A percentile compares a stretch with the other conserved stretches of the same genome.
Conservation (phyloP, 352 stramenopile genomes). For the Phytophthora lateralis region DNA sequence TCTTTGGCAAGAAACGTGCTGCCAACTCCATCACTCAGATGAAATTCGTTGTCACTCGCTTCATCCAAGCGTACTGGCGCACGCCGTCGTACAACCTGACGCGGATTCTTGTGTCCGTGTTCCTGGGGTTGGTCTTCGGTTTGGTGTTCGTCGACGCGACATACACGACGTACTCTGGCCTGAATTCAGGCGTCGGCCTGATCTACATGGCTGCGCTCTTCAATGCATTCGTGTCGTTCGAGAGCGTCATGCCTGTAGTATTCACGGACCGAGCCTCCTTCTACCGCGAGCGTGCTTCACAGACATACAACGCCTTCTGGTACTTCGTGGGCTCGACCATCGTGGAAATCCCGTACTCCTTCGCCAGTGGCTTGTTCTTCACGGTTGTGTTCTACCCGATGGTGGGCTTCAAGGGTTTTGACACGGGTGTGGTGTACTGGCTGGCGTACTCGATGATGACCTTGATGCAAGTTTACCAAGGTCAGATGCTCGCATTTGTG, state of each 20-base stretch:
- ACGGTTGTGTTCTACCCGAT: constrained; percentile 40
- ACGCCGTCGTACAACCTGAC: constrained; percentile 81
- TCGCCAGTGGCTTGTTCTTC: constrained; percentile 43
- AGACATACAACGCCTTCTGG: constrained; percentile 76
- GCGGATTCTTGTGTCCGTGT: constrained; percentile 59
- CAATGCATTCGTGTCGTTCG: constrained; percentile 76
- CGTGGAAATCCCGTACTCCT: constrained; percentile 57
- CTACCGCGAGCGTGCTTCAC: constrained; percentile 84
- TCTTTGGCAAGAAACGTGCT: constrained; percentile 37
- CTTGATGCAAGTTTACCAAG: constrained; percentile 67
- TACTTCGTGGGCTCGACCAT: constrained; percentile 60
- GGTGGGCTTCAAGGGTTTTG: constrained; percentile 28
- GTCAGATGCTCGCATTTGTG: constrained; percentile 72
- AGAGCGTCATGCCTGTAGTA: constrained; percentile 77
- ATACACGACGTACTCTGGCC: constrained; percentile 29
- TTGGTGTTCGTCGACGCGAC: constrained; percentile 57
- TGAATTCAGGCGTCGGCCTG: constrained; percentile 64
- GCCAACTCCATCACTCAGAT: constrained; percentile 36
- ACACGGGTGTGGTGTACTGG: constrained; percentile 31
- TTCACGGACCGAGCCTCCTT: constrained; percentile 60
- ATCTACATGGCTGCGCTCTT: constrained; percentile 87
- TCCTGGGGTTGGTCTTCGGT: constrained; percentile 41
- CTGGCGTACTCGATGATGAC: constrained; percentile 37
- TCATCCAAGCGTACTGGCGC: constrained; percentile 41
- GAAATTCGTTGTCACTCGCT: constrained; percentile 38